Evolutionary conservation across 1,139 yeast species (phyloP).

Genomic region (Pichia sp.): DNA sequence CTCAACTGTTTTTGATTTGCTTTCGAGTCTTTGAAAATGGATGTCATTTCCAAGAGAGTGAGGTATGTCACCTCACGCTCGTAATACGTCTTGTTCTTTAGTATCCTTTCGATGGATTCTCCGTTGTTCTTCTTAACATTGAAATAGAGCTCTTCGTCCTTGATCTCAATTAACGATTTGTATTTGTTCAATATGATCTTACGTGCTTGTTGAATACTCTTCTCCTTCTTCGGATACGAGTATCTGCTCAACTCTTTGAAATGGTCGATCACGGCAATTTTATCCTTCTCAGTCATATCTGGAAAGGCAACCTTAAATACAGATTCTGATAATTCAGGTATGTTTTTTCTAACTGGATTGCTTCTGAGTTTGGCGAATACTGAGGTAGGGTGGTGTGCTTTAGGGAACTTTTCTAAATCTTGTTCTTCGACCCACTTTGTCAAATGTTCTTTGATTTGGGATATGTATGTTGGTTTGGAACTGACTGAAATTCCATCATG

Average conservation of each 20-base stretch:
- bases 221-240: conserved; percentile 9
- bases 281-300: conserved; percentile 1
- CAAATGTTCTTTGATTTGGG: conserved; percentile 6
- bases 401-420: background rate
- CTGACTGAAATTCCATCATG: too few species aligned
- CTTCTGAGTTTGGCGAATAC: background rate
- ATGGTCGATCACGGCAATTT: background rate
- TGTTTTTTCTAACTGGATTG: conserved; percentile 9
- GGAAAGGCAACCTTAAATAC: background rate
- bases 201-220: background rate
- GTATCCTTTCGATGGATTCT: background rate
- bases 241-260: conserved; percentile 7
- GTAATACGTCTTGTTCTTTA: background rate
- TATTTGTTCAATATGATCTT: conserved; percentile 4
- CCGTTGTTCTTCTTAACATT: conserved; percentile 7
- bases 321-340: conserved; percentile 8
- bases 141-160: conserved; percentile 6
- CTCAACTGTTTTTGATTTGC: background rate
- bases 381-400: background rate
- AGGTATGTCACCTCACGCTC: conserved; percentile 1
- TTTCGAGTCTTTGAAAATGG: conserved; percentile 9
- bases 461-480: too few species aligned
- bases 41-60: conserved; percentile 1
- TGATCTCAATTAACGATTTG: conserved; percentile 2
- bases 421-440: conserved; percentile 6